Percentiles rank a stretch among this genome's conserved stretches.
phyloP scores from a whole-genome alignment of 768 basidiomycete genomes.

The Grammothele lineata region DNA sequence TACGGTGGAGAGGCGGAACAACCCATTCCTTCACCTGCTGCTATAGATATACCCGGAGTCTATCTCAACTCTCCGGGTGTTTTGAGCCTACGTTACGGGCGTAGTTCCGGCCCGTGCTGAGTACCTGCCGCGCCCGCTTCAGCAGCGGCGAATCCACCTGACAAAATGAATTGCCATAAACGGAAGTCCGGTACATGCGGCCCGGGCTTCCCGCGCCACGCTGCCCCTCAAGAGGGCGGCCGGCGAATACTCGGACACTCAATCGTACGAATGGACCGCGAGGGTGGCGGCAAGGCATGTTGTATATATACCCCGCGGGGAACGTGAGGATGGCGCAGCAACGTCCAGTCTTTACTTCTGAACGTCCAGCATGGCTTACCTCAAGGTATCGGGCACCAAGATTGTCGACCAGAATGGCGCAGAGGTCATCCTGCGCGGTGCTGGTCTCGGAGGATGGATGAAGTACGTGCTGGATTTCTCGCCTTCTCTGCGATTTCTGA shows the following conservation, averaged over 20 bases:
- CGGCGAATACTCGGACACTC: background rate
- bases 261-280: background rate
- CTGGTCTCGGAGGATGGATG: conserved; percentile 85
- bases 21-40: background rate
- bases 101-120: too few relatives aligned
- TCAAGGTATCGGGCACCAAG: conserved; percentile 55
- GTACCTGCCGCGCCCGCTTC: too few relatives aligned
- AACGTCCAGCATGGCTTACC: conserved; percentile 40
- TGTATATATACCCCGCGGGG: background rate
- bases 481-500: background rate
- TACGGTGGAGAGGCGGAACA: background rate
- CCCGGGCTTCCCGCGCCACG: too few relatives aligned
- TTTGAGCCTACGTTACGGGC: too few relatives aligned
- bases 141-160: too few relatives aligned
- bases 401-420: conserved; percentile 55
- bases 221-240: too few relatives aligned
- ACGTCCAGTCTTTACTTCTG: background rate
- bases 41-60: background rate
- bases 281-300: background rate
- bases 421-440: conserved; percentile 61
- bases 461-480: conserved; percentile 34
- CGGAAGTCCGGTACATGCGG: too few relatives aligned
- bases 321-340: background rate
- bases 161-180: too few relatives aligned
- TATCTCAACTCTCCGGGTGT: too few relatives aligned